Evolutionary conservation across 768 basidiomycete species (phyloP), one percentile per base, ranked within the genome.

Genomic region (Mycena galopus): DNA sequence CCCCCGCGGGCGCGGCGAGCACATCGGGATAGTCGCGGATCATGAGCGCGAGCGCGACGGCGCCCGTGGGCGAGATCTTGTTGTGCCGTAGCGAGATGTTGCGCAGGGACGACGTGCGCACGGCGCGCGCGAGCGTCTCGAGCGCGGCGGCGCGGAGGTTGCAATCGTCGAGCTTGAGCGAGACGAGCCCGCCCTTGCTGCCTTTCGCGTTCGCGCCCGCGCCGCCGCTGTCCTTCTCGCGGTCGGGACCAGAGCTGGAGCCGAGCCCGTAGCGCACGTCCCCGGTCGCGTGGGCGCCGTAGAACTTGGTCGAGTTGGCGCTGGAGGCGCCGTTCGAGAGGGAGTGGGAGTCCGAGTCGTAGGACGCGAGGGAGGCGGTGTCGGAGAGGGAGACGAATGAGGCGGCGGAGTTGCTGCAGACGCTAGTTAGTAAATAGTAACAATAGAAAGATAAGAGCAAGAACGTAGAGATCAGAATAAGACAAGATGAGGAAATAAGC

Each of bases 11-110:
- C 27, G 78, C 78, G 32, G 87, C 84, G 10, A 92, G 88, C 51
- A 92, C 87, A 74, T 98, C 96, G 4, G 96, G 95, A 78, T 98
- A 99, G 81, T 99, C 97, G 62, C 94, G 90, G 73, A 98, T 96
- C 95, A 99, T 97, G 62, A 98, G 88, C 0, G 97, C 96, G 16
- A 99, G 86, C 0, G 96, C 94, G 7, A 99, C 96, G 10, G 94
- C 96, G 37, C 96, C 96, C 0, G 93, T 89, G 0, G 92, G 88
- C 37, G 87, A 90, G 77, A 99, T 98, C 51, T 90, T 90, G 81
- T 99, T 99, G 56, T 95, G 89, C 19, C 97, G 90, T 27, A 99
- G 83, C 6, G 96, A 97, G 59, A 99, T 92, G 78, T 99, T 96
- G 69, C 91, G 90, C 68, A 99, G 82, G 0, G 92, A 91, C 0